Conservation (phyloP, 2,329 filamentous ascomycete genomes). For the Penicillium sp. region DNA sequence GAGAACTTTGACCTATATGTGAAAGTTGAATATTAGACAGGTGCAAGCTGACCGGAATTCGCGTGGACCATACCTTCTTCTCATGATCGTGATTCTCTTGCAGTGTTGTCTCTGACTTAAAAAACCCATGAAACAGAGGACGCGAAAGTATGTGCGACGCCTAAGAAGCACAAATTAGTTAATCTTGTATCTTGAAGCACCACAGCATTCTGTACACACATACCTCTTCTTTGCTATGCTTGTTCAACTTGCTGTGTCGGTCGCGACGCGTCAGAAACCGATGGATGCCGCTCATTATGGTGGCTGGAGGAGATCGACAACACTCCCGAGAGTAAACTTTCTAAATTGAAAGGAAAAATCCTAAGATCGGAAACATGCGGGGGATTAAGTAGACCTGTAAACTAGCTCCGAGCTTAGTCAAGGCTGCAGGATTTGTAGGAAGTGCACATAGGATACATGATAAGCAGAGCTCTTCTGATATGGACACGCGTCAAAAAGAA, state of each 20-base stretch:
- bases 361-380: constrained; percentile 24
- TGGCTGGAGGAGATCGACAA: background rate
- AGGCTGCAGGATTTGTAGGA: constrained; percentile 31
- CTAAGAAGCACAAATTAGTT: constrained; percentile 20
- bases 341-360: constrained; percentile 5
- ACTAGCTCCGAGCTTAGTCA: constrained; percentile 17
- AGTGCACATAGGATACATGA: constrained; percentile 26
- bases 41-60: background rate
- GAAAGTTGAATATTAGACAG: constrained; percentile 11
- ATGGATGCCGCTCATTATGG: constrained; percentile 43
- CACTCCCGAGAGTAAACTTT: background rate
- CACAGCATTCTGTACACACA: background rate
- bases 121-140: constrained; percentile 32
- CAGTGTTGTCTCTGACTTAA: constrained; percentile 25
- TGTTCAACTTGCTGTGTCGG: constrained; percentile 29
- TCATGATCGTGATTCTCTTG: constrained; percentile 30
- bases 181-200: background rate
- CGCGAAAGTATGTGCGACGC: constrained; percentile 24
- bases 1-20: constrained; percentile 52
- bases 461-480: constrained; percentile 20
- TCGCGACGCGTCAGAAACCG: constrained; percentile 43
- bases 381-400: constrained; percentile 10
- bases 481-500: constrained; percentile 4
- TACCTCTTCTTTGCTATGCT: constrained; percentile 37
- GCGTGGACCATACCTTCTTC: constrained; percentile 33